Percentiles rank a stretch among this genome's conserved stretches.
Conservation (phyloP, 78 protist species). For the Dictyostelium firmibasis region DNA sequence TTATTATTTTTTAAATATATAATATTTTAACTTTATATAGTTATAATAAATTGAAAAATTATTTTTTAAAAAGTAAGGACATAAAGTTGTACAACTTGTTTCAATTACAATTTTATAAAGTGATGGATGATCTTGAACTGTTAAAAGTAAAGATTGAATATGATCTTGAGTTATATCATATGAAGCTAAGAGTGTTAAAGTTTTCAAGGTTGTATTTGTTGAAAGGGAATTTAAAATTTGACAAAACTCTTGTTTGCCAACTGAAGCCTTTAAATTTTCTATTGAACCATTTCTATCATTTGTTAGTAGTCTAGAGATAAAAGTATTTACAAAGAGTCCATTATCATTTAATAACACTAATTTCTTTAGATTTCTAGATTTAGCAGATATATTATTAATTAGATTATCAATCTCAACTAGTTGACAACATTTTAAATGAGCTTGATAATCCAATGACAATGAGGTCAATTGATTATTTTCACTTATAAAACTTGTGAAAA, state of each 20-base stretch:
- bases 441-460: background rate
- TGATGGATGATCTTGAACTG: background rate
- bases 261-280: background rate
- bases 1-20: background rate
- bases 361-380: background rate
- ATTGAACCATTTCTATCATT: background rate
- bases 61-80: constrained; percentile 1
- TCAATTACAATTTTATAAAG: background rate
- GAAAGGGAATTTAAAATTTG: background rate
- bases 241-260: background rate
- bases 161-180: background rate
- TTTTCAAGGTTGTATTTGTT: background rate
- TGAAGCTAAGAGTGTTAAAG: background rate
- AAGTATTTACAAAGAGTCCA: background rate
- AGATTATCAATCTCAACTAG: background rate
- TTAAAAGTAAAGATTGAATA: background rate
- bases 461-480: background rate
- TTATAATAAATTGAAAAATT: background rate
- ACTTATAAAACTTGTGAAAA: background rate
- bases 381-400: background rate
- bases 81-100: background rate
- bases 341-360: background rate
- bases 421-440: background rate
- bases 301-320: background rate
- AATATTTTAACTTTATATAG: background rate